Percentiles rank a stretch among this genome's conserved stretches.
Conservation (phyloP, 345 rosid genomes). For the Erysimum cheiranthoides region DNA sequence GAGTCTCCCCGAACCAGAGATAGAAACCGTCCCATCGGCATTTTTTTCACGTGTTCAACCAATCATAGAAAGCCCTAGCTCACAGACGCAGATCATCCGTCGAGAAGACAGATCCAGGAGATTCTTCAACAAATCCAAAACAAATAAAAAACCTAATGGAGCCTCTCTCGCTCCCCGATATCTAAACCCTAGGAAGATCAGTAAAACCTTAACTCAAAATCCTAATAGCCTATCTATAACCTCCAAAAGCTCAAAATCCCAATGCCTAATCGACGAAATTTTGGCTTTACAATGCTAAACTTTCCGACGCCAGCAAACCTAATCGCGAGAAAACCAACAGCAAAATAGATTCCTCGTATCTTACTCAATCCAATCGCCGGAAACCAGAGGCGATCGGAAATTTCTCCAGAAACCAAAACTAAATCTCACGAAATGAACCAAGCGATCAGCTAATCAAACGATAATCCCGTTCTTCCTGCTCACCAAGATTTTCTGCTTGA, state of each 20-base stretch:
- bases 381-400: slow-evolving; percentile 32
- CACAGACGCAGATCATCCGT: slow-evolving; percentile 38
- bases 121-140: slow-evolving; percentile 9
- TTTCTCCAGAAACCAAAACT: slow-evolving; percentile 29
- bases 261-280: slow-evolving; percentile 21
- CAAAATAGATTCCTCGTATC: slow-evolving; percentile 36
- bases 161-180: slow-evolving; percentile 24
- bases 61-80: slow-evolving; percentile 52
- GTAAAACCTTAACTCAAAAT: slow-evolving; percentile 45
- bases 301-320: slow-evolving; percentile 36
- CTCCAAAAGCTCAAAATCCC: slow-evolving; percentile 31
- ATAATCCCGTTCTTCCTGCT: slow-evolving; percentile 32
- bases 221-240: slow-evolving; percentile 19
- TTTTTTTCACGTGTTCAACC: slow-evolving; percentile 49
- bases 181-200: slow-evolving; percentile 42
- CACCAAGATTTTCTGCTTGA: background rate
- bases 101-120: slow-evolving; percentile 39
- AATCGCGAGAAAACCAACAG: slow-evolving; percentile 24
- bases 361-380: slow-evolving; percentile 31
- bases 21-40: slow-evolving; percentile 95
- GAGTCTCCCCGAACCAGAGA: slow-evolving; percentile 77
- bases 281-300: slow-evolving; percentile 32
- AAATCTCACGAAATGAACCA: slow-evolving; percentile 38
- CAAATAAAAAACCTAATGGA: slow-evolving; percentile 21
- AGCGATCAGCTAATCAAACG: slow-evolving; percentile 40